Evolutionary conservation across 805 yeast species (phyloP).

Genomic region (Torulaspora delbrueckii): DNA sequence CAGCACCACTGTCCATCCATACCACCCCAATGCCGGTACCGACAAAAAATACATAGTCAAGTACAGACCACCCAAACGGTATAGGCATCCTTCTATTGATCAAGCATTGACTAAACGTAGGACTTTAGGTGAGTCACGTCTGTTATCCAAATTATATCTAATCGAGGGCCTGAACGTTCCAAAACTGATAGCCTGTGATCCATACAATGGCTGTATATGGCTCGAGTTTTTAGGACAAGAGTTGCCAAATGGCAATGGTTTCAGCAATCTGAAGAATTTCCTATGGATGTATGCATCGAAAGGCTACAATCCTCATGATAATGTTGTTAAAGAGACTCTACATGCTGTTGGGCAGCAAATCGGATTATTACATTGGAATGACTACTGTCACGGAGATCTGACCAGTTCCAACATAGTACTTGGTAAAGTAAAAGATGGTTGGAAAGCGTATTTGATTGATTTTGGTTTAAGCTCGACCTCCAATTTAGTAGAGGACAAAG

Average conservation of each 20-base stretch:
- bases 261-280: constrained; percentile 67
- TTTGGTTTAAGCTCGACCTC: constrained; percentile 85
- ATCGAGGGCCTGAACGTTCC: constrained; percentile 63
- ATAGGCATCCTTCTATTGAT: constrained; percentile 83
- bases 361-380: constrained; percentile 67
- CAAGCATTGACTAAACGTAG: constrained; percentile 68
- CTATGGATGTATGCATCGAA: constrained; percentile 53
- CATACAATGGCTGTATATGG: constrained; percentile 76
- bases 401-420: constrained; percentile 84
- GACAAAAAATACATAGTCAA: constrained; percentile 56
- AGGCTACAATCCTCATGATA: constrained; percentile 30
- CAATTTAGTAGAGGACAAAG: constrained; percentile 79
- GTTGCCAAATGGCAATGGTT: constrained; percentile 44
- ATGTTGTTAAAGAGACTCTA: constrained; percentile 43
- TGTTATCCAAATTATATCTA: constrained; percentile 52
- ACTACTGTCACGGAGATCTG: constrained; percentile 88
- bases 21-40: constrained; percentile 38
- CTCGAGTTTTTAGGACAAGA: constrained; percentile 71
- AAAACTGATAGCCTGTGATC: constrained; percentile 66
- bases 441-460: constrained; percentile 68
- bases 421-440: constrained; percentile 21
- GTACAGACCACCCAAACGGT: constrained; percentile 84
- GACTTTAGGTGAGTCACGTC: constrained; percentile 78
- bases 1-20: constrained; percentile 61
- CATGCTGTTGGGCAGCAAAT: constrained; percentile 58